Percentiles rank a stretch among this genome's conserved stretches.
Evolutionary conservation across 139 green algal species (phyloP).

Genomic region (Volvox africanus): DNA sequence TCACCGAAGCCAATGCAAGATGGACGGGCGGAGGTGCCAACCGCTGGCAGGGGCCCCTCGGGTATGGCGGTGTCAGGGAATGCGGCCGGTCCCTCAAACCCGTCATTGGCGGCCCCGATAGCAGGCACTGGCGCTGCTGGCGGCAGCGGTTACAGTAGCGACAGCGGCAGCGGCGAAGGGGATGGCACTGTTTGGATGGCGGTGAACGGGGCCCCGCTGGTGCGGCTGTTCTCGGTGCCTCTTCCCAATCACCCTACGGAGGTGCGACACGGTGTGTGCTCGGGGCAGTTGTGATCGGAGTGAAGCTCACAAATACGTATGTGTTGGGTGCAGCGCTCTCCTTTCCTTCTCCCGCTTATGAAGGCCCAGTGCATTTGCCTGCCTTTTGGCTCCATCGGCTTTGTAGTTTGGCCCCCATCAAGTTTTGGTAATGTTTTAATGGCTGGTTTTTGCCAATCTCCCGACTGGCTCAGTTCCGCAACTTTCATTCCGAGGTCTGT

Average conservation of each 20-base stretch:
- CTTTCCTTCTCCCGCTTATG: no score
- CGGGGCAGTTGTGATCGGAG: no score
- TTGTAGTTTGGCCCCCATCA: no score
- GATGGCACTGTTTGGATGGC: slow-evolving; percentile 6
- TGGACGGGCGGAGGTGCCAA: neutral
- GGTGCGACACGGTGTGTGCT: neutral
- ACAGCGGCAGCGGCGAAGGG: neutral
- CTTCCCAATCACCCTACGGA: neutral
- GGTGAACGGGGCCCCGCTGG: slow-evolving; percentile 21
- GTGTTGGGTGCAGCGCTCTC: no score
- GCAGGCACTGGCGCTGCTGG: neutral
- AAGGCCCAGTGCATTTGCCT: no score
- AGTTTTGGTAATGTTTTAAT: no score
- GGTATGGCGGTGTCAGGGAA: neutral
- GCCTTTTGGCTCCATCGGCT: no score
- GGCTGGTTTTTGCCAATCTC: no score
- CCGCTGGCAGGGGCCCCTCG: no score
- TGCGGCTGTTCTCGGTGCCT: slow-evolving; percentile 24
- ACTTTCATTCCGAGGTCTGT: no score
- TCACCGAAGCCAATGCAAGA: neutral
- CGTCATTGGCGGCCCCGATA: neutral
- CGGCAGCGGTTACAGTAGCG: neutral
- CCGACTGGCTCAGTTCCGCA: no score
- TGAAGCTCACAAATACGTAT: no score
- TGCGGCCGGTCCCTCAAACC: neutral